Conservation (phyloP, 805 yeast species). For the Wickerhamomyces mucosus region DNA sequence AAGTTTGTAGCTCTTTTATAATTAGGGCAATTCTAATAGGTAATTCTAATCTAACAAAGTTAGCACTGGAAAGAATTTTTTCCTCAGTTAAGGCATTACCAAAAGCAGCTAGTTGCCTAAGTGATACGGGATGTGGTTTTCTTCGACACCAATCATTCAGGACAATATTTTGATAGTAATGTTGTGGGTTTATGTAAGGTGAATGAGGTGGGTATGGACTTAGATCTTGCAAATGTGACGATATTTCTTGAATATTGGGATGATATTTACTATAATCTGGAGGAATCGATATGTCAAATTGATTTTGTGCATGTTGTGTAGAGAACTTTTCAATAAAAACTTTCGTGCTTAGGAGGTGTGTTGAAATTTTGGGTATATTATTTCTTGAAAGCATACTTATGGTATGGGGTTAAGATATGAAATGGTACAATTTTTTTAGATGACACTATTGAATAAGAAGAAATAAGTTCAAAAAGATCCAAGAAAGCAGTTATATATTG, state of each 20-base stretch:
- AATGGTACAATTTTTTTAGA: no score
- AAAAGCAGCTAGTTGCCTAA: slow-evolving; percentile 84
- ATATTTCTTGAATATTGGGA: slow-evolving; percentile 23
- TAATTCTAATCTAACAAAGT: slow-evolving; percentile 78
- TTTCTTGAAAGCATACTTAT: no score
- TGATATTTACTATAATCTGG: slow-evolving; percentile 29
- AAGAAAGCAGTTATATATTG: no score
- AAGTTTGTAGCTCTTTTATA: slow-evolving; percentile 63
- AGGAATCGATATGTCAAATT: slow-evolving; percentile 9
- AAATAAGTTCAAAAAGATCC: no score
- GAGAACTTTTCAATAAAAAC: no score
- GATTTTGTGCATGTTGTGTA: not conserved
- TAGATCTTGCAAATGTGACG: slow-evolving; percentile 25
- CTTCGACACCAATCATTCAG: slow-evolving; percentile 53
- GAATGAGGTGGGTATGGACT: slow-evolving; percentile 33
- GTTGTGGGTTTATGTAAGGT: slow-evolving; percentile 50
- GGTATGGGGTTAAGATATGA: no score
- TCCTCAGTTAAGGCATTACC: slow-evolving; percentile 71
- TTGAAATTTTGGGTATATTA: no score
- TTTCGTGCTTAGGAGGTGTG: no score
- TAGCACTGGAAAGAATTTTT: slow-evolving; percentile 75
- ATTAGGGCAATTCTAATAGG: slow-evolving; percentile 79
- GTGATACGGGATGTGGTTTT: slow-evolving; percentile 79
- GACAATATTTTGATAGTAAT: slow-evolving; percentile 76
- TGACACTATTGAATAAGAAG: no score